Evolutionary conservation across 257 asterid species (phyloP), one percentile per base, ranked within the genome.

Genomic region (Lavandula angustifolia): DNA sequence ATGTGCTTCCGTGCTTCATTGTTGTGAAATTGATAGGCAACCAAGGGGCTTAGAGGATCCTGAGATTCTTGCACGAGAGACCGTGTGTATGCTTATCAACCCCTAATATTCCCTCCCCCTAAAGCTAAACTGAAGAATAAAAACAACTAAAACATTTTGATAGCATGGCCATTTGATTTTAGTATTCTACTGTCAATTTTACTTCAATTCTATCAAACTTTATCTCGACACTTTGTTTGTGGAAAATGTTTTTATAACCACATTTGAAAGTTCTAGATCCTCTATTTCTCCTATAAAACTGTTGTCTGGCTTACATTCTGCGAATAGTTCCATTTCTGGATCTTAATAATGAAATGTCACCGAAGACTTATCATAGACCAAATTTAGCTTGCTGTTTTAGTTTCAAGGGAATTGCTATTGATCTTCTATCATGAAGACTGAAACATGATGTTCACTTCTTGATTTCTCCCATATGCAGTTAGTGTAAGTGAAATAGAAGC

Each of bases 401-500:
- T 37, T 53, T 3, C 44, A 35, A 32, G 31, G 62, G 43, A 48
- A 71, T 43, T 40, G n/a, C 6, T 14, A 29, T 32, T 40, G 10
- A 33, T 40, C 35, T 59, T 67, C 14, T 32, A 29, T 18, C 54
- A 38, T 14, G 42, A 42, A 35, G 52, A 73, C 41, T 22, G n/a
- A 68, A 69, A 69, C 17, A 18, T 48, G 59, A 29, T 18, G 44
- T n/a, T 58, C 49, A 51, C 46, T 66, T 73, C 18, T 16, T 70
- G 13, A 60, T 33, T 66, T 42, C 68, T 10, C 58, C 35, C 54
- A 11, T 1, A 4, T 80, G 89, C 92, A 92, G 99, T 92, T 82
- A 89, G 99, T 62, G 99, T 92, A 42, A 92, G 97, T 79, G 99
- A 92, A 78, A 90, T 92, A 60, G 97, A 92, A 84, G 99, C 97